Base-by-base conservation (phyloP, 495 filamentous ascomycete species). In the Trichoderma virens region DNA sequence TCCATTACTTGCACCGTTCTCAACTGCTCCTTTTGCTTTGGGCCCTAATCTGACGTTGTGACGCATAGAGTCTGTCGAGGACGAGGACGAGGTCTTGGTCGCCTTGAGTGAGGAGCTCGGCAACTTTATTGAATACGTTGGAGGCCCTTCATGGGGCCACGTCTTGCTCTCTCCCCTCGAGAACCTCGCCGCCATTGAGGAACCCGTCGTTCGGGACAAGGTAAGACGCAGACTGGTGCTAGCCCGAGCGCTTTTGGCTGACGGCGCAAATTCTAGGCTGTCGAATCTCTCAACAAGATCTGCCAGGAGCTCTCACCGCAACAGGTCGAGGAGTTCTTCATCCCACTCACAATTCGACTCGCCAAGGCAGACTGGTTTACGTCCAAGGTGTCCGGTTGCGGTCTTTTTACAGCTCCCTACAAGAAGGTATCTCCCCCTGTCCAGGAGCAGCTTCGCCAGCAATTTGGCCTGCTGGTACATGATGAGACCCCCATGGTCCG, bases 341-440 rank as follows among this genome's bases (percentile, higher is more conserved):
- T 98, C 70, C 94, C 95, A 31, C 88, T 98, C 68, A 89, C 90
- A 62, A 85, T 96, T 70, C 90, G 94, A 68, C 88, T 98, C 62
- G 96, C 94, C 63, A 98, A 97, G 84, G 95, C 94, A 75, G 94
- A 98, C 80, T 98, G 94, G 94, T 98, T 98, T 73, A 98, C 94
- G 32, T 98, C 95, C 65, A 98, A 98, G 76, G 94, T 98, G 62
- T 98, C 94, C 16, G 94, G 93, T 8, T 95, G 94, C 67, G 94
- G 93, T 59, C 89, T 98, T 45, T 98, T 93, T 77, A 92, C 88
- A 69, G 83, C 87, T 54, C 93, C 94, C 65, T 98, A 98, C 83
- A 86, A 83, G 63, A 96, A 93, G 80, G 90, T 93, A 62, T 85
- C 89, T 18, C 82, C 86, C 16, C 79, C 86, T n/a, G 85, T 90